Percentiles rank a stretch among this genome's conserved stretches.
phyloP scores from a whole-genome alignment of 176 grass and related monocot species.

The Carex scoparia region DNA sequence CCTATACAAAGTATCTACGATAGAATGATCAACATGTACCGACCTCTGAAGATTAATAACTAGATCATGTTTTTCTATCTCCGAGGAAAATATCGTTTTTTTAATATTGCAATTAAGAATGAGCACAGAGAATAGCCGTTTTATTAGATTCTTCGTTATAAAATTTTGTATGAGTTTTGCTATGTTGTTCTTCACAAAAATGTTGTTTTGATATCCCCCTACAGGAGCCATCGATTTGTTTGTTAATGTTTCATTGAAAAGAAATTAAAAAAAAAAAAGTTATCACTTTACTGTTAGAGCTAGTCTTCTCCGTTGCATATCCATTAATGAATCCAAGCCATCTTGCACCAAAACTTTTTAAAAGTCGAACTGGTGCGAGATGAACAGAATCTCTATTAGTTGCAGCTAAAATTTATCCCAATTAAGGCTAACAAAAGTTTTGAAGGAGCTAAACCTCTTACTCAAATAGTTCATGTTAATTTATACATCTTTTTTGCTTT shows the following conservation, averaged over 20 bases:
- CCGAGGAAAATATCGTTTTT: neutral
- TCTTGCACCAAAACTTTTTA: neutral
- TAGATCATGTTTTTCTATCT: neutral
- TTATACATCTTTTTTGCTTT: neutral
- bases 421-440: neutral
- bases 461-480: neutral
- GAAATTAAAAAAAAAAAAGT: no score
- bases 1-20: conserved; percentile 23
- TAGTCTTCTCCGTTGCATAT: neutral
- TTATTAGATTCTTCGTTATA: neutral
- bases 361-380: neutral
- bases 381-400: neutral
- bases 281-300: no score
- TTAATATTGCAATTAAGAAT: neutral
- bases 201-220: neutral
- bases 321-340: neutral
- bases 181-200: neutral
- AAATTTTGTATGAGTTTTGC: neutral
- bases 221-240: neutral
- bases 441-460: neutral
- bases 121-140: neutral
- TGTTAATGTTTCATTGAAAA: no score
- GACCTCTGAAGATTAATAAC: neutral
- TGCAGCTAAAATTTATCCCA: neutral
- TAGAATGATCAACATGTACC: conserved; percentile 21